A percentile compares a stretch with the other conserved stretches of the same genome.
phyloP scores from a whole-genome alignment of 2,329 filamentous ascomycete genomes.

The Botrytis tulipae region DNA sequence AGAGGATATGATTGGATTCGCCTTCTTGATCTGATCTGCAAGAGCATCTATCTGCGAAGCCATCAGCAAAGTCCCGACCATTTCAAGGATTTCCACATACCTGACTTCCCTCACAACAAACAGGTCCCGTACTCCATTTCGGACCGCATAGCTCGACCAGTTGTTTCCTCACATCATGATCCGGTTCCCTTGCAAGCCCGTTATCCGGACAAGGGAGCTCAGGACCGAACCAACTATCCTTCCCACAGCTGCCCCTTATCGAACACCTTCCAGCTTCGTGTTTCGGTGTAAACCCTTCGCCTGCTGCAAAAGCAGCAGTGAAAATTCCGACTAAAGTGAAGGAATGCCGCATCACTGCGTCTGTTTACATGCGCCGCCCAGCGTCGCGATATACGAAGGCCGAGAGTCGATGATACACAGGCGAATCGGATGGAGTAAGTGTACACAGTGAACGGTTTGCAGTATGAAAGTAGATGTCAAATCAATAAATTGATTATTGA shows the following conservation, averaged over 20 bases:
- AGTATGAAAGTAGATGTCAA: not conserved
- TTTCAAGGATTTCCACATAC: constrained; percentile 42
- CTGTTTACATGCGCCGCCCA: constrained; percentile 22
- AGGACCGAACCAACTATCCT: constrained; percentile 84
- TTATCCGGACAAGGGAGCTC: constrained; percentile 94
- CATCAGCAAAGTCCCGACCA: constrained; percentile 8
- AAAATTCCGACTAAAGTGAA: constrained; percentile 29
- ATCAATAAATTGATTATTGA: not conserved
- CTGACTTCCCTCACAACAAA: constrained; percentile 84
- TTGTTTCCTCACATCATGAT: constrained; percentile 68
- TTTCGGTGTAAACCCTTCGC: constrained; percentile 46
- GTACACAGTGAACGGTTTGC: not conserved
- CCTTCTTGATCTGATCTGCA: constrained; percentile 80
- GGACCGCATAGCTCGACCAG: constrained; percentile 82
- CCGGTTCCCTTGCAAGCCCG: constrained; percentile 71
- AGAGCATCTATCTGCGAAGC: constrained; percentile 67
- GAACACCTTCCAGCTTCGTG: constrained; percentile 89
- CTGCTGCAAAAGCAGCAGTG: constrained; percentile 26
- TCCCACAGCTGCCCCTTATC: constrained; percentile 87
- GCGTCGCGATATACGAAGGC: constrained; percentile 20
- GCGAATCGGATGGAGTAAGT: not conserved
- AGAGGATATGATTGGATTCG: constrained; percentile 83
- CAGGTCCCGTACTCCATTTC: constrained; percentile 78
- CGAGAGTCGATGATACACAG: not conserved
- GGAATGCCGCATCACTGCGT: constrained; percentile 27